Base-by-base conservation (phyloP, 169 alveolate genomes). In the Amoebophrya sp. region DNA sequence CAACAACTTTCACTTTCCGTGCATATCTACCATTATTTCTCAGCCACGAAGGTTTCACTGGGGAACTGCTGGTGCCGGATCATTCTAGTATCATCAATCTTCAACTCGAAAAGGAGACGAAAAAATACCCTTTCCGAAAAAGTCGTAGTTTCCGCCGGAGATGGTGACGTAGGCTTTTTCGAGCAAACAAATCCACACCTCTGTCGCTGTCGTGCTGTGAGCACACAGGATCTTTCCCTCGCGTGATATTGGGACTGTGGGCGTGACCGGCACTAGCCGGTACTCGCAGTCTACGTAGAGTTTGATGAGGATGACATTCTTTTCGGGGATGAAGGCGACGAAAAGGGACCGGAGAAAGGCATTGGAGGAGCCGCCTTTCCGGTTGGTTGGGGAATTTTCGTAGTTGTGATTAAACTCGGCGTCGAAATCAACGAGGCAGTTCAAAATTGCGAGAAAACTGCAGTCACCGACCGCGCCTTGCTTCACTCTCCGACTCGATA, bases 261-360 rank as follows among this genome's bases (percentile, higher is more conserved):
- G 83, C 83, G 83, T 65, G 83, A 65, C 83, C 83, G 83, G 83
- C 83, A 65, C 83, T 65, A 65, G 26, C 39, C 83, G 83, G 83
- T 65, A 65, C 83, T 65, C 83, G 83, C 83, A 65, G 83, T 65
- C 83, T 29, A 65, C n/a, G 83, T 65, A 65, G 36, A 65, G 83
- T 18, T 65, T 65, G 83, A 65, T 18, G 38, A 65, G 83, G 83
- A 65, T 65, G 36, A 65, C 83, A 36, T 65, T 65, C 83, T 65
- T 65, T 18, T 65, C 83, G 38, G 83, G 83, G 83, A 65, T 65
- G 83, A 65, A 65, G 2, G 83, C 83, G 38, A 65, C 83, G 83
- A 65, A 65, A 29, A 65, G 83, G 83, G 38, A 26, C 83, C 83
- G 83, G 38, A 65, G 33, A 65, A 65, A 65, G 38, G 83, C 83